Base-by-base conservation (phyloP, 1,139 yeast species). In the Lodderomyces margitis region DNA sequence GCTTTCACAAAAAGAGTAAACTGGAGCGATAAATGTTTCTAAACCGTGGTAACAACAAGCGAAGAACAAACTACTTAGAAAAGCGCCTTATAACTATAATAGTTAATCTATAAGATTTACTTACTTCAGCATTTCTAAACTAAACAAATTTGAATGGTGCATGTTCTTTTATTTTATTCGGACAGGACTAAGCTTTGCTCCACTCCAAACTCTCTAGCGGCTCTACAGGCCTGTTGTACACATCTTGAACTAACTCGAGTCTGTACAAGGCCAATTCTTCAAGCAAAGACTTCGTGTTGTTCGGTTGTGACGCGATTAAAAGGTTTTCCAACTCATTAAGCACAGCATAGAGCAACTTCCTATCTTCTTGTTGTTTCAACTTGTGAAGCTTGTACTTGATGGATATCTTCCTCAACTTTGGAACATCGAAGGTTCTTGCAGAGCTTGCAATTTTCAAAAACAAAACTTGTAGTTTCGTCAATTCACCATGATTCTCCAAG, bases 311-410 rank as follows among this genome's bases (percentile, higher is more conserved):
- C 14, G 48, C 46, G 9, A 46, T 37, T 10, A 56, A 44, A 10
- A 52, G 37, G 7, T 44, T 47, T 25, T 56, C 60, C 37, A 64
- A 43, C 1, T 54, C 48, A 39, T 50, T 52, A 14, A 59, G 44
- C 30, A 57, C 45, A 9, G 58, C 49, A 37, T 61, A 60, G 39
- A 47, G 46, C 7, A 20, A n/a, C 17, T 39, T 40, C 16, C 49
- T 36, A 12, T 33, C n/a, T 8, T 25, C 30, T 6, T 30, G 33
- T 16, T 34, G 39, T 8, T 54, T 50, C 17, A 61, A 46, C 1
- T 47, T 45, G 43, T 60, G 60, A 3, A 67, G 37, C 43, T 60
- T 61, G 50, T 59, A 53, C 45, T 61, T 64, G 36, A 62, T 57
- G 1, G 73, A 65, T 9, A 67, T 42, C 39, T 54, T 58, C 46